A percentile compares a stretch with the other conserved stretches of the same genome.
phyloP scores from a whole-genome alignment of 257 asterid species.

The Lycium barbarum region DNA sequence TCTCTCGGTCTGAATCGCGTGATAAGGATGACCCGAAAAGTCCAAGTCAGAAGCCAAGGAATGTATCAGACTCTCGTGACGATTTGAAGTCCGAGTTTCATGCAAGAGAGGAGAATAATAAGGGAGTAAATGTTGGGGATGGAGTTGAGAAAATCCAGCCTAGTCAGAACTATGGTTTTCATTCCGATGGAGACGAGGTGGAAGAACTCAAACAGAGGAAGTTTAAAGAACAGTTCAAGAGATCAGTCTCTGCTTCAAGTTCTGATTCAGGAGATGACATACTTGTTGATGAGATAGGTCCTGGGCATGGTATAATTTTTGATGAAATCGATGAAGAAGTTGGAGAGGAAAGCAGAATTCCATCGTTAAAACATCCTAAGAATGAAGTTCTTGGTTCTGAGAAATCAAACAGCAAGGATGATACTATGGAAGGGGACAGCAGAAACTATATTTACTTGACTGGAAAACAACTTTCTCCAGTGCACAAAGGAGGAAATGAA shows the following conservation, averaged over 20 bases:
- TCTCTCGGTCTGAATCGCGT: conserved; percentile 63
- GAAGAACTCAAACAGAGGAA: conserved; percentile 33
- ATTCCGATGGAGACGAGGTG: conserved; percentile 20
- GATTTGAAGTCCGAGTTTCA: conserved; percentile 23
- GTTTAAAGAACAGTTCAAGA: conserved; percentile 29
- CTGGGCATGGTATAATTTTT: conserved; percentile 31
- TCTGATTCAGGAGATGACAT: conserved; percentile 49
- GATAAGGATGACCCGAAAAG: conserved; percentile 49
- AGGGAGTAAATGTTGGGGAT: conserved; percentile 22
- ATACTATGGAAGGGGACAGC: background rate
- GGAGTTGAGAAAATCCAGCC: conserved; percentile 41
- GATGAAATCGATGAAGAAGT: conserved; percentile 50
- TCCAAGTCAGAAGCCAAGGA: conserved; percentile 43
- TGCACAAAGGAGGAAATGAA: conserved; percentile 35
- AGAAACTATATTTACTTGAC: background rate
- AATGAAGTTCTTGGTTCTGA: conserved; percentile 31
- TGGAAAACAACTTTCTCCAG: conserved; percentile 26
- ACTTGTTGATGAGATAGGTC: conserved; percentile 32
- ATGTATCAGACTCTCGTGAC: conserved; percentile 11
- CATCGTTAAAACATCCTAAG: background rate
- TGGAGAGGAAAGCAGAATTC: conserved; percentile 23
- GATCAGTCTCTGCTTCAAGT: conserved; percentile 56
- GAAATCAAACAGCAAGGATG: background rate
- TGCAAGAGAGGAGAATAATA: conserved; percentile 26
- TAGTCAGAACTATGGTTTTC: conserved; percentile 33